Base-by-base conservation (phyloP, 179 eudicot genomes). In the Nepenthes alata region DNA sequence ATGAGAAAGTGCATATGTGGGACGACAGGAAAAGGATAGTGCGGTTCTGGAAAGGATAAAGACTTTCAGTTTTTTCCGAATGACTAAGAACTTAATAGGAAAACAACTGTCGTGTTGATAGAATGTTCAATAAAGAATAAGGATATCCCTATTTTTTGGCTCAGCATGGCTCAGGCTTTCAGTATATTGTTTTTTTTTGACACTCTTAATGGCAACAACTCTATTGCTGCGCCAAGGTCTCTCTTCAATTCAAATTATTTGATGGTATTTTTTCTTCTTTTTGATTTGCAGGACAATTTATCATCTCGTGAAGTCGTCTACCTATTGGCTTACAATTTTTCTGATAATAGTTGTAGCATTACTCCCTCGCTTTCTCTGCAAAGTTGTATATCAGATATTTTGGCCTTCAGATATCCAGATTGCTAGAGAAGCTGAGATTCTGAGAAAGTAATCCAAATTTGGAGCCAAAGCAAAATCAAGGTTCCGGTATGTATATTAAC, bases 341-440 rank as follows among this genome's bases (percentile, higher is more conserved):
- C 83, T 91, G n/a, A 83, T 86, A 67, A 65, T 77, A 71, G 70
- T 72, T 51, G 67, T 80, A 47, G 91, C 80, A 45, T 72, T 91
- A 81, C 98, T 91, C 64, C 98, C 98, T 57, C 96, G 96, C 64
- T 88, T 88, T 72, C 73, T 86, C 61, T 73, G 77, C 72, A 88
- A 91, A 78, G 85, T 76, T 63, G 65, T 85, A 50, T 58, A 74
- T 63, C 85, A 83, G 71, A 78, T 75, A 65, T 78, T 83, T 76
- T 77, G 93, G 88, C 96, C 98, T 67, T 82, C 96, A 49, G 98
- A 91, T 80, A 83, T 86, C 74, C 93, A 89, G 66, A 85, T 91
- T 70, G 91, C 96, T 34, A 91, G 95, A 74, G 98, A 91, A 81
- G 83, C 88, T 36, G 98, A 89, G 80, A 72, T 71, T 59, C 64